Evolutionary conservation across 2,329 filamentous ascomycete genomes (phyloP), one percentile per base, ranked within the genome.

Genomic region (Stachybotrys echinatus): DNA sequence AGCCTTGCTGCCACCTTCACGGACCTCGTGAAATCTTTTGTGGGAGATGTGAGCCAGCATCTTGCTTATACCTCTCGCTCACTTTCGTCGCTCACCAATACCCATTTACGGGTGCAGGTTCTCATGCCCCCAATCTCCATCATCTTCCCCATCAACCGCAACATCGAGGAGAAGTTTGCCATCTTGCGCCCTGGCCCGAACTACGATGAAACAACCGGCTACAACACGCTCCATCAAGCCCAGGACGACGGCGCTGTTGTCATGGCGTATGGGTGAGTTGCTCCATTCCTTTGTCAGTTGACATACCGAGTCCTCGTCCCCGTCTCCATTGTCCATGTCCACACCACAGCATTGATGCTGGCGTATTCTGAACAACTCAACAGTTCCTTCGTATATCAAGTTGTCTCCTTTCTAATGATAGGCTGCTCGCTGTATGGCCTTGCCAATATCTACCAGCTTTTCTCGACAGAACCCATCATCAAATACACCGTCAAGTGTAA

Each of bases 151-250:
- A 69, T 89, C 50, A 79, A 85, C 58, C 80, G 80, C 55, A 89
- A 89, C 61, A 76, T 90, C 60, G 83, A 87, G 60, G 81, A 88
- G 67, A 88, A 88, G 64, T 90, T 90, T 63, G 80, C 85, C 0
- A 79, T 88, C 6, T 66, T 89, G 23, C 75, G 72, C 37, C 61
- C 70, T 0, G 86, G 86, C 0, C 76, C 80, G 3, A 73, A 79
- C 51, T 82, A 75, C 55, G 68, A 70, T 22, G 59, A 70, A 2
- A 67, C 74, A 4, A 64, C 68, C 18, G 82, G 83, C 3, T 90
- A 90, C 67, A 89, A 87, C 58, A 90, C 87, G 2, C 70, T 88
- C 6, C 70, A 80, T 42, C 83, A 87, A 61, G 87, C 87, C 2
- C 75, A 84, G 52, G 77, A 81, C 5, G 87, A 90, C 55, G 87